These are phyloP conservation scores for Scytalidium sp. DNA, from an alignment of 2,329 filamentous ascomycete species.

Conservation along the genomic window DNA sequence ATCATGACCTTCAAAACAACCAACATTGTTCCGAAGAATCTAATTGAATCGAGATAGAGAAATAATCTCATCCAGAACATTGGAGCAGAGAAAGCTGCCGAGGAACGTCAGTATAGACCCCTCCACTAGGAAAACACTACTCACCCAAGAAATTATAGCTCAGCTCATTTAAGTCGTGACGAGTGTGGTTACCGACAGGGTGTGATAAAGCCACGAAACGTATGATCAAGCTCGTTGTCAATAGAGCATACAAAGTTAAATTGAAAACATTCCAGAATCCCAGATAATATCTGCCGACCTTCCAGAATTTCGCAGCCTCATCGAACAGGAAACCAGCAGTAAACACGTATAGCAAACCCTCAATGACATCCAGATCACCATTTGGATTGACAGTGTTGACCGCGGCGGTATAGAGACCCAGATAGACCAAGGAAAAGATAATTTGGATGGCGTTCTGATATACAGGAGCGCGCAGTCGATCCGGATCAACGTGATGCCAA, in stretches of 20 bases:
- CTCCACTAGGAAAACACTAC: background rate
- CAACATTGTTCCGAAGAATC: slow-evolving; percentile 97
- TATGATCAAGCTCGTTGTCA: slow-evolving; percentile 74
- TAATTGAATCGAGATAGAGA: slow-evolving; percentile 88
- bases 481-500: slow-evolving; percentile 82
- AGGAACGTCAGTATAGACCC: slow-evolving; percentile 8
- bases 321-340: slow-evolving; percentile 89
- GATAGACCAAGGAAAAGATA: slow-evolving; percentile 76
- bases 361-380: slow-evolving; percentile 80
- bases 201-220: slow-evolving; percentile 76
- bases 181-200: slow-evolving; percentile 41
- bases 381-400: slow-evolving; percentile 91
- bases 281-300: slow-evolving; percentile 86
- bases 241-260: slow-evolving; percentile 71
- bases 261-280: slow-evolving; percentile 99
- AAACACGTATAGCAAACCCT: slow-evolving; percentile 84
- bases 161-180: slow-evolving; percentile 68
- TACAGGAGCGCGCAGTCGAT: slow-evolving; percentile 86
- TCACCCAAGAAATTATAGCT: slow-evolving; percentile 81
- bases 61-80: slow-evolving; percentile 96
- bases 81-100: slow-evolving; percentile 79
- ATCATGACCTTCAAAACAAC: slow-evolving; percentile 95
- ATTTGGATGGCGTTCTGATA: slow-evolving; percentile 93
- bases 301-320: slow-evolving; percentile 86
- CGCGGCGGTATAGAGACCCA: slow-evolving; percentile 81